A percentile compares a stretch with the other conserved stretches of the same genome.
Evolutionary conservation across 1,284 basidiomycete species (phyloP).

Genomic region (Cryptococcus maquisensis): DNA sequence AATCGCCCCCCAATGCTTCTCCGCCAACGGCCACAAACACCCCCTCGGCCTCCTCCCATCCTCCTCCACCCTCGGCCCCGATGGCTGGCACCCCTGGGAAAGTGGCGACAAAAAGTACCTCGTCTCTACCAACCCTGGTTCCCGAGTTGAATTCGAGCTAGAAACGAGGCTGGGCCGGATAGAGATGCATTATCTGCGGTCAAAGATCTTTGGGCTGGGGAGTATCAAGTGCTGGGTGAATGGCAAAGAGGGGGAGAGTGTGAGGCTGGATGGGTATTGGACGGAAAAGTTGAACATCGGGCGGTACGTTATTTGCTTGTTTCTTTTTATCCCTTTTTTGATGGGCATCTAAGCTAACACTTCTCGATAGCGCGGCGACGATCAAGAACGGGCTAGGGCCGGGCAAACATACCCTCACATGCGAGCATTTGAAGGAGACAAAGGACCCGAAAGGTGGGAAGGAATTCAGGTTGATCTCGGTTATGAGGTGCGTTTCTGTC

Average conservation of each 20-base stretch:
- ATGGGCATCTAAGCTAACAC: not conserved
- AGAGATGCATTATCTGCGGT: slow-evolving; percentile 37
- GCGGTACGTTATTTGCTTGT: not conserved
- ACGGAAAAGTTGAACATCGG: slow-evolving; percentile 14
- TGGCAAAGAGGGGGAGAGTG: slow-evolving; percentile 13
- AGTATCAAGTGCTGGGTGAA: slow-evolving; percentile 43
- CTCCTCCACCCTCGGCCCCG: slow-evolving; percentile 1
- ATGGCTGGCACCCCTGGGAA: slow-evolving; percentile 39
- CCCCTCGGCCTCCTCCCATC: slow-evolving; percentile 21
- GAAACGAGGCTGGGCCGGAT: slow-evolving; percentile 29
- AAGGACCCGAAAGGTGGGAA: slow-evolving; percentile 35
- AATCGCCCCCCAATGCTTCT: slow-evolving; percentile 33
- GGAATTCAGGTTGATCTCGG: slow-evolving; percentile 41
- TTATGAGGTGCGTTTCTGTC: slow-evolving; percentile 35
- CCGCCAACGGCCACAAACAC: slow-evolving; percentile 26
- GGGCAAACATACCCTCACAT: slow-evolving; percentile 35
- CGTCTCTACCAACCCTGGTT: slow-evolving; percentile 34
- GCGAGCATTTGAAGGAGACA: slow-evolving; percentile 33
- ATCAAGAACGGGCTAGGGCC: slow-evolving; percentile 28
- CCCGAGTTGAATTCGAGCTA: slow-evolving; percentile 33
- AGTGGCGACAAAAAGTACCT: slow-evolving; percentile 43
- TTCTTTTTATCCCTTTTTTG: not conserved
- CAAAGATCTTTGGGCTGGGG: slow-evolving; percentile 30
- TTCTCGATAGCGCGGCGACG: slow-evolving; percentile 10
- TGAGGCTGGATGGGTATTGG: slow-evolving; percentile 36